phyloP scores from a whole-genome alignment of 2,329 filamentous ascomycete species.

The Bipolaris bicolor region DNA sequence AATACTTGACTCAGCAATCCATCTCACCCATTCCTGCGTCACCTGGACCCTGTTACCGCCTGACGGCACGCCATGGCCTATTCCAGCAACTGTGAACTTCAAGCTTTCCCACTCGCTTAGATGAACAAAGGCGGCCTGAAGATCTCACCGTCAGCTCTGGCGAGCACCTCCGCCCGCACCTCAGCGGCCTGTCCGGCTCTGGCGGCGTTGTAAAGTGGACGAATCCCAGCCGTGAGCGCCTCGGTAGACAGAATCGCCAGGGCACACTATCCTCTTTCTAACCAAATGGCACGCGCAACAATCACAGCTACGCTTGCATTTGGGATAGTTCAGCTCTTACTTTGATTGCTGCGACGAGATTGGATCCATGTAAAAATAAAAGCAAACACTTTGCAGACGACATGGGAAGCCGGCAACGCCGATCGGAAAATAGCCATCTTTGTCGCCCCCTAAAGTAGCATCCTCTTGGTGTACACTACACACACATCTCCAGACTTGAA shows the following conservation, averaged over 20 bases:
- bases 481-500: neutral
- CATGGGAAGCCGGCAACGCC: neutral
- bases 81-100: conserved; percentile 1
- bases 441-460: neutral
- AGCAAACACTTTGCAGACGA: neutral
- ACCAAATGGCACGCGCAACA: neutral
- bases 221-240: neutral
- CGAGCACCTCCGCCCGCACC: neutral
- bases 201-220: neutral
- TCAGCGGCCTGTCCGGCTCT: conserved; percentile 3
- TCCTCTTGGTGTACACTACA: neutral
- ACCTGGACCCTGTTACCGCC: conserved; percentile 22
- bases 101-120: conserved; percentile 3
- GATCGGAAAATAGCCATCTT: neutral
- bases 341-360: neutral
- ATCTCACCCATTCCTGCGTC: conserved; percentile 25
- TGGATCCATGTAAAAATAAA: neutral
- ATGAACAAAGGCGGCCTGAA: conserved; percentile 1
- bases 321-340: neutral
- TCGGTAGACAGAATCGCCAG: neutral
- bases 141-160: conserved; percentile 6
- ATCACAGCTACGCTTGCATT: neutral
- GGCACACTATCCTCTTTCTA: neutral
- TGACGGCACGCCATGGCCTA: conserved; percentile 13
- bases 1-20: conserved; percentile 37